These are phyloP conservation scores for Populus alba DNA, from an alignment of 345 rosid species.

Conservation along the genomic window DNA sequence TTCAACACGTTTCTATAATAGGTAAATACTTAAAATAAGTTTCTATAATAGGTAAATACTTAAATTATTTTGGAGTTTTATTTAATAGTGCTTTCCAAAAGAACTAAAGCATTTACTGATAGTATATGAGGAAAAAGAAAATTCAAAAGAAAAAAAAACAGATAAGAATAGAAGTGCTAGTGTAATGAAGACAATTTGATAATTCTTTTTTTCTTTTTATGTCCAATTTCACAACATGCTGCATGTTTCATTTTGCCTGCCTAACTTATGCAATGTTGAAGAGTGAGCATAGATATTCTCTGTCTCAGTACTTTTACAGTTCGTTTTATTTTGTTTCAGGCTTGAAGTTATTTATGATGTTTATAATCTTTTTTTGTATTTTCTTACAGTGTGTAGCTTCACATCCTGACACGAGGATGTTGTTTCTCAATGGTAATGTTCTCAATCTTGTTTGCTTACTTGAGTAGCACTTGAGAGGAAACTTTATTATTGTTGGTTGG, in stretches of 20 bases:
- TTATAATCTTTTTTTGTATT: conserved; percentile 8
- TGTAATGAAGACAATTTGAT: no score
- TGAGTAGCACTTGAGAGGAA: neutral
- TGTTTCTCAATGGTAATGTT: conserved; percentile 78
- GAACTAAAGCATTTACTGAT: neutral
- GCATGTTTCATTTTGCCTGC: neutral
- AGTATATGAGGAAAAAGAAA: neutral
- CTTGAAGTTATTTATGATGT: conserved; percentile 16
- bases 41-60: neutral
- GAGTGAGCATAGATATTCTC: neutral
- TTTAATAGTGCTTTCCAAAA: neutral
- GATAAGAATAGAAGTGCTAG: neutral
- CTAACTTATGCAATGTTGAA: neutral
- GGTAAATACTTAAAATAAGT: neutral
- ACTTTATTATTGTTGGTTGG: conserved; percentile 3
- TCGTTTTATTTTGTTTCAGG: neutral
- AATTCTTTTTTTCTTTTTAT: neutral
- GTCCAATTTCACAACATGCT: neutral
- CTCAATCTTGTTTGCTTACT: conserved; percentile 13
- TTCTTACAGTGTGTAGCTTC: conserved; percentile 95
- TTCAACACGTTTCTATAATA: neutral
- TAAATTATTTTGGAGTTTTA: neutral
- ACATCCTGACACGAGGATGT: conserved; percentile 92
- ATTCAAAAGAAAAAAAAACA: neutral
- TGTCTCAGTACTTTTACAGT: neutral